Conservation (phyloP, 208 protist genomes). For the Histomonas meleagridis region DNA sequence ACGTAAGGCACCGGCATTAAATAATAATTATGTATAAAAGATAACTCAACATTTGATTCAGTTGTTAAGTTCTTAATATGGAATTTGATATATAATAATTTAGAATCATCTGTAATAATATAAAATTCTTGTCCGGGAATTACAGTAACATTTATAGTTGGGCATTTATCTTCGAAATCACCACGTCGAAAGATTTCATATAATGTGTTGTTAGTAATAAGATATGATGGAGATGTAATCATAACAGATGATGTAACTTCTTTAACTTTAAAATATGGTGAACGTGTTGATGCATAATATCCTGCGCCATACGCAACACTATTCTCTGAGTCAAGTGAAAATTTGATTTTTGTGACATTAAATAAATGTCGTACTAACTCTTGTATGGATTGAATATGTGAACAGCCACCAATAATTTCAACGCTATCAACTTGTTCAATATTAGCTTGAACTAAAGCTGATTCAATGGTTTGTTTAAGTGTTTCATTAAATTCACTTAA, state of each 20-base stretch:
- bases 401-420: background rate
- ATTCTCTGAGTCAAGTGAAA: background rate
- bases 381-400: background rate
- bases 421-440: background rate
- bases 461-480: background rate
- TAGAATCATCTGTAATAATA: background rate
- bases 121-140: background rate
- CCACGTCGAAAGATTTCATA: background rate
- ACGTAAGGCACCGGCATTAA: background rate
- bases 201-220: background rate
- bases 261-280: background rate
- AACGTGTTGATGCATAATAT: background rate
- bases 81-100: background rate
- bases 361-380: background rate
- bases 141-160: background rate
- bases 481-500: background rate
- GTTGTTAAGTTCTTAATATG: background rate
- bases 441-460: background rate
- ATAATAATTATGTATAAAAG: slow-evolving; percentile 28
- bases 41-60: background rate
- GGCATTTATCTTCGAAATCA: background rate
- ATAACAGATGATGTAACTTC: background rate
- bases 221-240: background rate
- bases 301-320: background rate
- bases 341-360: background rate